Conservation (phyloP, 176 grass and related monocot genomes). For the Aegilops umbellulata region DNA sequence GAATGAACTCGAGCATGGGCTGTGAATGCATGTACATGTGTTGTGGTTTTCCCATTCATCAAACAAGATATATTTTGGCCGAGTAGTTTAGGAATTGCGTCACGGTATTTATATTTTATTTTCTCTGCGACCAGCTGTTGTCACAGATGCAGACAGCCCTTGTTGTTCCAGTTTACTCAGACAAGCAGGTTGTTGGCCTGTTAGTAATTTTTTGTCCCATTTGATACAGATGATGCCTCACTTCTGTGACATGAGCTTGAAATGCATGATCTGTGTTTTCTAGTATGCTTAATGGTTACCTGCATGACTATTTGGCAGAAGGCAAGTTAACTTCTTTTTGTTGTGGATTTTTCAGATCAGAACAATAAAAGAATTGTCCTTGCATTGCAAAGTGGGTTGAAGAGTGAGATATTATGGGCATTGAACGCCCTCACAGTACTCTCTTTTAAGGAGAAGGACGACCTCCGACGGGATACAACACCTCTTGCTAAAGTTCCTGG, state of each 20-base stretch:
- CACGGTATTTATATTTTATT: background rate
- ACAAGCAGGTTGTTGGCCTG: background rate
- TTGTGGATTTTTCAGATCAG: constrained; percentile 72
- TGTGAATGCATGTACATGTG: background rate
- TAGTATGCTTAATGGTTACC: background rate
- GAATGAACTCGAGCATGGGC: background rate
- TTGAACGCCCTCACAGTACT: constrained; percentile 86
- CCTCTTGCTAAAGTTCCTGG: constrained; percentile 92
- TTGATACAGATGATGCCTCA: constrained; percentile 10
- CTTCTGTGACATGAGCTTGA: background rate
- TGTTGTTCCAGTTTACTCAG: constrained; percentile 15
- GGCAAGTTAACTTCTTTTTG: constrained; percentile 8
- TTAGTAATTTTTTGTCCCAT: background rate
- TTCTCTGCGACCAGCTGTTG: background rate
- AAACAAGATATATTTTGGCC: background rate
- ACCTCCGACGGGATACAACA: constrained; percentile 72
- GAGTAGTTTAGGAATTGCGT: background rate
- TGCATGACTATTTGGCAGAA: constrained; percentile 12
- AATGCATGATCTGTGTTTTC: constrained; percentile 13
- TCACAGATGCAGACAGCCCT: background rate
- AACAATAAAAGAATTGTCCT: constrained; percentile 98
- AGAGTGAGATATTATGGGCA: constrained; percentile 95
- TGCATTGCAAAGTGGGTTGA: constrained; percentile 95
- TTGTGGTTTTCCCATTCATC: background rate
- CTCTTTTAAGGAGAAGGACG: constrained; percentile 99